These are phyloP conservation scores for Lathyrus sativus DNA, from an alignment of 306 rosid genomes.

Conservation along the genomic window DNA sequence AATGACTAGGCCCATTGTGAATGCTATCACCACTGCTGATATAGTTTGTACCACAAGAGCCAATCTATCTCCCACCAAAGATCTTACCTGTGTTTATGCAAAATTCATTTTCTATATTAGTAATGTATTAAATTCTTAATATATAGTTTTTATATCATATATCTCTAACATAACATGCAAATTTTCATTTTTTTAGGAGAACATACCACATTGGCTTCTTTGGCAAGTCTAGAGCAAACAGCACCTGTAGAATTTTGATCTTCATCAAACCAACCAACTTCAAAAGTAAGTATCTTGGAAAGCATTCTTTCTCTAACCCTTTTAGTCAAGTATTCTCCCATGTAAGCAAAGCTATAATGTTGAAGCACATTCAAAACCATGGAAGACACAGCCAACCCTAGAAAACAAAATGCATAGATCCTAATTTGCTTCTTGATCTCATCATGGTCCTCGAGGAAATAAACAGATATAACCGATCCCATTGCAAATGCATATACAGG, in stretches of 20 bases:
- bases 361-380: constrained; percentile 56
- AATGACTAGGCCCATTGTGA: constrained; percentile 73
- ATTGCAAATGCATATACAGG: constrained; percentile 62
- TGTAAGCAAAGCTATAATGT: constrained; percentile 83
- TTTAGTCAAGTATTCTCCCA: constrained; percentile 88
- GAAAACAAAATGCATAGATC: constrained; percentile 54
- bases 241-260: constrained; percentile 81
- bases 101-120: neutral
- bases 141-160: neutral
- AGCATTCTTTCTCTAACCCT: constrained; percentile 80
- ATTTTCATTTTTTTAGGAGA: neutral
- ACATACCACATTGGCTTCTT: constrained; percentile 93
- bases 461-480: constrained; percentile 77
- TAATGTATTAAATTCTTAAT: neutral
- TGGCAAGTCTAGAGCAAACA: constrained; percentile 79
- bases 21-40: constrained; percentile 74
- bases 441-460: constrained; percentile 62
- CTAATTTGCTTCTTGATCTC: constrained; percentile 67
- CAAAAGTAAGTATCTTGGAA: constrained; percentile 79
- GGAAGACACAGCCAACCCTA: constrained; percentile 63
- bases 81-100: constrained; percentile 60
- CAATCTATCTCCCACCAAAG: constrained; percentile 83
- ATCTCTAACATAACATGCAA: neutral
- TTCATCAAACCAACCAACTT: constrained; percentile 92
- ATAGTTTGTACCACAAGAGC: constrained; percentile 73